Conservation (phyloP, 2,329 filamentous ascomycete species). For the Penicillium hesseltinei region DNA sequence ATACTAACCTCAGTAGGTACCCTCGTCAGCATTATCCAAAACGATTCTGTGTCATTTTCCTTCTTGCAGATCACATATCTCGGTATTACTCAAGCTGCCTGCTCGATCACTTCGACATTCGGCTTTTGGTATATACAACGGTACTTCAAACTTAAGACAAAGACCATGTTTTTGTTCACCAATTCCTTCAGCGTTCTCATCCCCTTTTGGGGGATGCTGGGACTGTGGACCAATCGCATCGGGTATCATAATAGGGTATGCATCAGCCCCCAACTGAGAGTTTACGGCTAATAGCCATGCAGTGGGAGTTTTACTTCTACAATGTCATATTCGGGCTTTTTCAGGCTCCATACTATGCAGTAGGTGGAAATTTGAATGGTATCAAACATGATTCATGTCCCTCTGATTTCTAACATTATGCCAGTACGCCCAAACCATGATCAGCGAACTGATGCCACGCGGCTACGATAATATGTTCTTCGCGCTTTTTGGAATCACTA, state of each 20-base stretch:
- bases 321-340: slow-evolving; percentile 45
- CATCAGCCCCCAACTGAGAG: slow-evolving; percentile 1
- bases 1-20: slow-evolving; percentile 24
- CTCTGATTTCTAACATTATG: neutral
- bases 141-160: slow-evolving; percentile 43
- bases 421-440: slow-evolving; percentile 46
- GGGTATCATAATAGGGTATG: slow-evolving; percentile 41
- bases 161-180: slow-evolving; percentile 44
- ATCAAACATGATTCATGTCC: neutral
- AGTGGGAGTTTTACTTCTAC: slow-evolving; percentile 47
- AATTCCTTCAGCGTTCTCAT: slow-evolving; percentile 45
- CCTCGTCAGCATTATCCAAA: slow-evolving; percentile 43
- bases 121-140: slow-evolving; percentile 45
- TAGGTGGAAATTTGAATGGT: slow-evolving; percentile 13
- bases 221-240: slow-evolving; percentile 39
- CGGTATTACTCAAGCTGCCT: slow-evolving; percentile 40
- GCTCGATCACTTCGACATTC: slow-evolving; percentile 42
- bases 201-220: slow-evolving; percentile 45
- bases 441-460: slow-evolving; percentile 44
- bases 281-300: slow-evolving; percentile 2
- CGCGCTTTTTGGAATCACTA: slow-evolving; percentile 45
- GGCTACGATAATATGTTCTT: slow-evolving; percentile 49
- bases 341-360: slow-evolving; percentile 45
- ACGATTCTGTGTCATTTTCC: slow-evolving; percentile 41
- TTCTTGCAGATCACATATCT: slow-evolving; percentile 45